Conservation (phyloP, 768 basidiomycete species). For the Strobilomyces dryophilus region DNA sequence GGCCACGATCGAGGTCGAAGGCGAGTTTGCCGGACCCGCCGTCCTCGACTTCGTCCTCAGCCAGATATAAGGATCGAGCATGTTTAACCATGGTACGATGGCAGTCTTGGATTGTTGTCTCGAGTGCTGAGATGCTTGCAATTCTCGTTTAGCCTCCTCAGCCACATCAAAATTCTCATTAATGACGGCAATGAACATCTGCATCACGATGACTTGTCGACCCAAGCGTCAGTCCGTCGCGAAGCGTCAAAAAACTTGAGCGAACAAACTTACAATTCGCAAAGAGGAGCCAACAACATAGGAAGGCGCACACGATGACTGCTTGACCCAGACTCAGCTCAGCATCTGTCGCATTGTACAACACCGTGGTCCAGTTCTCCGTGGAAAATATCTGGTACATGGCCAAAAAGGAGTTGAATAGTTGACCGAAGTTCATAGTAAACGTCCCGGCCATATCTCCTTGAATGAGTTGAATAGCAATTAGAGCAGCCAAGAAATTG, state of each 20-base stretch:
- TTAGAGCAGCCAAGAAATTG: slow-evolving; percentile 81
- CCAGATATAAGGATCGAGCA: slow-evolving; percentile 87
- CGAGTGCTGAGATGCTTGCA: slow-evolving; percentile 73
- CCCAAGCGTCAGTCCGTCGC: slow-evolving; percentile 1
- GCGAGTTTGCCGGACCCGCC: slow-evolving; percentile 65
- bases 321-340: slow-evolving; percentile 67
- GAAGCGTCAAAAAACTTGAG: not conserved
- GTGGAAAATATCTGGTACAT: slow-evolving; percentile 89
- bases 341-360: slow-evolving; percentile 58
- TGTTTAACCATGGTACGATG: slow-evolving; percentile 58
- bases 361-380: slow-evolving; percentile 87
- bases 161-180: slow-evolving; percentile 93
- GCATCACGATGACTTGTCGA: slow-evolving; percentile 74
- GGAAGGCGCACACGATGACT: slow-evolving; percentile 64
- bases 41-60: slow-evolving; percentile 68
- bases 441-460: slow-evolving; percentile 61
- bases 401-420: slow-evolving; percentile 82
- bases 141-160: slow-evolving; percentile 81
- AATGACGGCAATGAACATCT: slow-evolving; percentile 97
- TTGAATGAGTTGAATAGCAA: slow-evolving; percentile 79
- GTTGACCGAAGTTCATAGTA: slow-evolving; percentile 72
- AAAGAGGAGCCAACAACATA: slow-evolving; percentile 84
- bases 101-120: slow-evolving; percentile 51
- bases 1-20: slow-evolving; percentile 71
- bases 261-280: slow-evolving; percentile 67